A percentile compares a stretch with the other conserved stretches of the same genome.
phyloP scores from a whole-genome alignment of 2,329 filamentous ascomycete species.

The Neurospora sp. region DNA sequence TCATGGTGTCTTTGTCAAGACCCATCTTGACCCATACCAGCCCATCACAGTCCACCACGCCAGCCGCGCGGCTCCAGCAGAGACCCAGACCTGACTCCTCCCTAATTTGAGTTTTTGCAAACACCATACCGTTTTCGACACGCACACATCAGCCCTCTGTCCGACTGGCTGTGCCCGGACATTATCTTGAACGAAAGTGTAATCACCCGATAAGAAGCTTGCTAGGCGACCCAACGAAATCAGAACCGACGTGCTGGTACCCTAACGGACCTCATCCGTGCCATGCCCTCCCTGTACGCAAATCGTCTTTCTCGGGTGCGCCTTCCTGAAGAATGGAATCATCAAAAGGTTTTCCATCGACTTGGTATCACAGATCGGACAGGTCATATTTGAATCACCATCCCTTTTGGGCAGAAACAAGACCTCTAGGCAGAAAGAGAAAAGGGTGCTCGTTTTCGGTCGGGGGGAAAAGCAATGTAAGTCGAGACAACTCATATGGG shows the following conservation, averaged over 20 bases:
- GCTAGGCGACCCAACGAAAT: neutral
- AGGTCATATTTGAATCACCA: neutral
- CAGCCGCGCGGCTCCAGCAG: neutral
- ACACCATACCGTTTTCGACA: neutral
- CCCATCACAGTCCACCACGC: neutral
- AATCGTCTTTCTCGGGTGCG: neutral
- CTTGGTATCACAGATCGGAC: neutral
- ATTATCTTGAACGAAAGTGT: neutral
- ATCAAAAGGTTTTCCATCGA: neutral
- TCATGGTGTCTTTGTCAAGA: neutral
- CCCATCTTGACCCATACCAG: neutral
- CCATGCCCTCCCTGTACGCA: neutral
- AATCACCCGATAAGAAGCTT: neutral
- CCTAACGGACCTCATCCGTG: neutral
- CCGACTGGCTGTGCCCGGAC: neutral
- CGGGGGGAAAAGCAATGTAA: neutral
- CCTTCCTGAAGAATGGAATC: neutral
- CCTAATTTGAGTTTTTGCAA: neutral
- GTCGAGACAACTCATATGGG: neutral
- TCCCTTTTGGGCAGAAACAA: neutral
- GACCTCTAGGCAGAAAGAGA: neutral
- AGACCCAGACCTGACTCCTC: neutral
- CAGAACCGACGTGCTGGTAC: neutral
- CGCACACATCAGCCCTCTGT: neutral
- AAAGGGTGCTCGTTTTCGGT: neutral